Base-by-base conservation (phyloP, 2,329 filamentous ascomycete species). In the Fusarium sp. region DNA sequence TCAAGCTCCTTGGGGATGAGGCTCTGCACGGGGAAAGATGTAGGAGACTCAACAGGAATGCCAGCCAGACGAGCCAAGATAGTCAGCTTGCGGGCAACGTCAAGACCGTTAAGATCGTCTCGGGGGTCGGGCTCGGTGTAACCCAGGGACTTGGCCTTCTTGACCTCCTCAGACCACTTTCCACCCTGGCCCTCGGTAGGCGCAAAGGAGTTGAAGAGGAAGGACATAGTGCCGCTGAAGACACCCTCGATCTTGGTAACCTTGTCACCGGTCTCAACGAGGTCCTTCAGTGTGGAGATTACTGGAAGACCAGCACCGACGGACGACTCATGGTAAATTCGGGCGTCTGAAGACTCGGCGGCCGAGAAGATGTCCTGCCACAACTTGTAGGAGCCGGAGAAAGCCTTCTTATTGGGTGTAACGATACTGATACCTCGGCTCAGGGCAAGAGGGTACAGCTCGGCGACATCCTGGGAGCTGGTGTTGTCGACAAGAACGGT, bases 371-470 rank as follows among this genome's bases (percentile, higher is more conserved):
- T 98, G 68, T 92, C 89, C 76, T 93, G 88, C 95, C 95, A 99
- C 58, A 97, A 84, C 73, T 89, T 85, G 75, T 93, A 90, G 45
- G 88, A 90, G 60, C 92, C 90, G 0, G 94, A 97, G 82, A 99
- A 99, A 15, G 92, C 95, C 83, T 99, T 99, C 86, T 99, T 99
- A 86, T 98, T 99, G 43, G 96, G 95, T 1, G 96, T 99, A 28
- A 98, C 93, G 74, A 99, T 90, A 80, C 90, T 95, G 80, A 99
- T 91, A 14, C 95, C 95, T 68, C 90, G 88, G 75, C 88, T 87
- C 65, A 99, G 84, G 80, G 97, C 93, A 46, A 87, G 80, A 2
- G 96, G 95, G 81, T 99, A 99, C 31, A 88, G 83, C 65, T 92
- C 88, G 49, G 95, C 96, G 31, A 99, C 87, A 69, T 92, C 90